These are phyloP conservation scores for Kwoniella newhampshirensis DNA, from an alignment of 768 basidiomycete genomes.

Conservation along the genomic window DNA sequence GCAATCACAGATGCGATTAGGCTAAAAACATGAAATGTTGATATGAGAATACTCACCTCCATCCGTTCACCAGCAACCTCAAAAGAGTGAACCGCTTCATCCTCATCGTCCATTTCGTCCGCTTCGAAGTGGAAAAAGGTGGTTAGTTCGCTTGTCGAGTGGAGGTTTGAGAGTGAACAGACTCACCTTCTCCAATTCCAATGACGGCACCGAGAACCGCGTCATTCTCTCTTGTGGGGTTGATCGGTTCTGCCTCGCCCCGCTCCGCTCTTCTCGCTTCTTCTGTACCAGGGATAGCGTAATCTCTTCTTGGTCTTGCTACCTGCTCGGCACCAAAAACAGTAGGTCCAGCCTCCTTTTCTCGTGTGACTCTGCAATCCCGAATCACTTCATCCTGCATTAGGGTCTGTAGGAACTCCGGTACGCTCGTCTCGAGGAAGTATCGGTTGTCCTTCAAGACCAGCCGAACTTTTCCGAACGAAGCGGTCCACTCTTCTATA, in stretches of 20 bases:
- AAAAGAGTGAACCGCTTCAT: conserved; percentile 95
- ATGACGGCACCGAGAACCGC: conserved; percentile 95
- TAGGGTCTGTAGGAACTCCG: conserved; percentile 82
- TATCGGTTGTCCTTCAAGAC: conserved; percentile 98
- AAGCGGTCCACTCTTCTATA: conserved; percentile 88
- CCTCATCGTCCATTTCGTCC: conserved; percentile 91
- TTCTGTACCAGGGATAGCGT: conserved; percentile 82
- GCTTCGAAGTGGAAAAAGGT: conserved; percentile 66
- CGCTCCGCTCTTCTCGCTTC: conserved; percentile 56
- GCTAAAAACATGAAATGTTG: background rate
- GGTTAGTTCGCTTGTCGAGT: too few species aligned
- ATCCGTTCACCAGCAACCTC: conserved; percentile 93
- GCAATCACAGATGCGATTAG: background rate
- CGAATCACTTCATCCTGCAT: conserved; percentile 74
- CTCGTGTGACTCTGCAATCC: conserved; percentile 56
- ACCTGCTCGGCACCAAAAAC: conserved; percentile 69
- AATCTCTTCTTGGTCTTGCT: conserved; percentile 81
- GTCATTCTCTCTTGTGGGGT: conserved; percentile 45
- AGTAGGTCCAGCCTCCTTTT: conserved; percentile 50
- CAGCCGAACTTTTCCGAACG: conserved; percentile 97
- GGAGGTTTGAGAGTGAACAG: background rate
- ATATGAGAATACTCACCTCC: conserved; percentile 62
- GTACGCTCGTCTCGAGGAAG: conserved; percentile 92
- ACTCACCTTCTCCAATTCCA: conserved; percentile 80
- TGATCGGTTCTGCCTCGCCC: conserved; percentile 56